Percentiles rank a stretch among this genome's conserved stretches.
These are phyloP conservation scores for Pichia sporocuriosa DNA, from an alignment of 805 yeast genomes.

Conservation along the genomic window DNA sequence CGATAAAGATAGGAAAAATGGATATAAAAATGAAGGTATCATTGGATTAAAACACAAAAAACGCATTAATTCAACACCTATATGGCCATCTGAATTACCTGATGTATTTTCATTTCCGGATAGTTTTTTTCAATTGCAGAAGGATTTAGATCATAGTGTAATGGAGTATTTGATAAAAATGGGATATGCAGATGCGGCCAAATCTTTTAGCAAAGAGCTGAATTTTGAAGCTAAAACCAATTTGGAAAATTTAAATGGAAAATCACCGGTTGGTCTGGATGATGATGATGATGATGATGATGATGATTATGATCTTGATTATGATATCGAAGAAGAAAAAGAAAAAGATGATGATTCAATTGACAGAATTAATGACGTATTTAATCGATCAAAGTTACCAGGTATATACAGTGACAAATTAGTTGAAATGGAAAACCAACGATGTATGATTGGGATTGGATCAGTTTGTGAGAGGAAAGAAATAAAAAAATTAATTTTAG, in stretches of 20 bases:
- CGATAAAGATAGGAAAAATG: background rate
- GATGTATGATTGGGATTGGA: constrained; percentile 33
- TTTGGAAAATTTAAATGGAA: background rate
- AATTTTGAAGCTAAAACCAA: constrained; percentile 54
- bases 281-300: constrained; percentile 30
- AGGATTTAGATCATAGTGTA: constrained; percentile 5
- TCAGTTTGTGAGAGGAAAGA: constrained; percentile 47
- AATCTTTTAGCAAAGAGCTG: constrained; percentile 4
- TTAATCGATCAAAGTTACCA: too few relatives aligned
- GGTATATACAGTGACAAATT: background rate
- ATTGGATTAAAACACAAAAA: too few relatives aligned
- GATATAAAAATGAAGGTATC: background rate
- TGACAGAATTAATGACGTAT: background rate
- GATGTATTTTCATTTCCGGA: constrained; percentile 13
- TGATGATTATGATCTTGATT: constrained; percentile 36
- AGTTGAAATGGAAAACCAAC: constrained; percentile 3
- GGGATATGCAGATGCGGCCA: constrained; percentile 13
- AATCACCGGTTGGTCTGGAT: constrained; percentile 39
- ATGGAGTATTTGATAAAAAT: constrained; percentile 8
- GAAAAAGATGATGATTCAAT: background rate
- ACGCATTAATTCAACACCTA: constrained; percentile 4
- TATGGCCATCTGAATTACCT: constrained; percentile 11
- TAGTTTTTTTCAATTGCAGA: constrained; percentile 10
- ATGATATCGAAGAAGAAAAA: constrained; percentile 14
- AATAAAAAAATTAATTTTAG: constrained; percentile 46